A percentile compares a stretch with the other conserved stretches of the same genome.
Evolutionary conservation across 1,284 basidiomycete genomes (phyloP).

Genomic region (Chondrostereum purpureum): DNA sequence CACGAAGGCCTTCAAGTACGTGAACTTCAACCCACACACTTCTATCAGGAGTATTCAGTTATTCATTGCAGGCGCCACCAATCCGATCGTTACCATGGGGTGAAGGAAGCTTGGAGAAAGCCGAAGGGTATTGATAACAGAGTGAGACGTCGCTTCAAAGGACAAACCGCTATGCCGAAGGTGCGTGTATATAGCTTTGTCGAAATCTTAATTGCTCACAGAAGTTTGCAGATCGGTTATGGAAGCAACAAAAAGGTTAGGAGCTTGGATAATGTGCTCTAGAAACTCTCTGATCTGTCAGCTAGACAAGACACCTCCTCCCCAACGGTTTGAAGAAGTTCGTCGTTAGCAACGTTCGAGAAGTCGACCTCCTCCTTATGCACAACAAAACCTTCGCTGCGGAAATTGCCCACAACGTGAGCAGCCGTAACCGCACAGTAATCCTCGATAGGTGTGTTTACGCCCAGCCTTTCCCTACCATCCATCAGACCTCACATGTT

Average conservation of each 20-base stretch:
- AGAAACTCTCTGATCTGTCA: constrained; percentile 16
- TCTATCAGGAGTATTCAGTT: too few relatives aligned
- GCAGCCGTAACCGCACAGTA: constrained; percentile 90
- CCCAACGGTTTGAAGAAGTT: constrained; percentile 94
- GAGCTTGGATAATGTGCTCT: constrained; percentile 17
- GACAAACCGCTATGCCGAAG: constrained; percentile 93
- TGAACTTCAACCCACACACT: constrained; percentile 19
- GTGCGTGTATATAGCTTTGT: constrained; percentile 47
- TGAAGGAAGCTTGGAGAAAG: constrained; percentile 97
- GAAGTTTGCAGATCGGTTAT: constrained; percentile 81
- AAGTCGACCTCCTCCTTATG: constrained; percentile 93
- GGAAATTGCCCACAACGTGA: constrained; percentile 96
- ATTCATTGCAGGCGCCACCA: constrained; percentile 76
- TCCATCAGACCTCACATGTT: constrained; percentile 8
- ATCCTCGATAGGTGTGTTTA: constrained; percentile 92
- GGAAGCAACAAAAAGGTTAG: constrained; percentile 75
- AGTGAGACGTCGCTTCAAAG: constrained; percentile 94
- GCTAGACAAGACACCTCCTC: constrained; percentile 82
- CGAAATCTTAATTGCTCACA: neutral
- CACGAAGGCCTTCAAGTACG: constrained; percentile 90
- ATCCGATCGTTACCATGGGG: constrained; percentile 91
- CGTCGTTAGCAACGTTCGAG: constrained; percentile 86
- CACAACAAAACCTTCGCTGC: constrained; percentile 97
- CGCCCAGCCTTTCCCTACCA: constrained; percentile 17
- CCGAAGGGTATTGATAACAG: constrained; percentile 97